Evolutionary conservation across 2,329 filamentous ascomycete species (phyloP), one percentile per base, ranked within the genome.

Genomic region (Aspergillaceae sp.): DNA sequence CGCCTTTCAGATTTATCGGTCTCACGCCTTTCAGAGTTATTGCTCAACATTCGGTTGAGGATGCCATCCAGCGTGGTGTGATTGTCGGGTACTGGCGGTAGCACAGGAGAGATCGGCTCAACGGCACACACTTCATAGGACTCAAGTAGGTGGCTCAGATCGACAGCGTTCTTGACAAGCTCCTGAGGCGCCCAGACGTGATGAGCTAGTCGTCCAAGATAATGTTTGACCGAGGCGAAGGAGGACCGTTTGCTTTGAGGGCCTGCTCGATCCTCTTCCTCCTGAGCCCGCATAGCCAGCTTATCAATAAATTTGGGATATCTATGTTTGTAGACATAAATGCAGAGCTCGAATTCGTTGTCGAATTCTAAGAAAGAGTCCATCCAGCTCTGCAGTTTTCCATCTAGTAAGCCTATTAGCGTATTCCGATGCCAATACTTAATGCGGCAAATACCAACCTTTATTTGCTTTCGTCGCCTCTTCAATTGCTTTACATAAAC

Each of bases 141-240:
- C 26, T 62, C 54, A 0, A 75, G 54, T 1, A 74, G 35, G 1
- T 59, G 44, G 2, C 49, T 48, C 5, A 75, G 33, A 7, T 49
- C 47, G 3, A 41, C 41, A 2, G 60, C 55, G 43, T 68, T 63
- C 5, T 60, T 51, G 1, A 75, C 42, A 0, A 78, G 59, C 6
- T 66, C 50, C 3, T 62, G 59, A 0, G 65, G 57, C 1, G 68
- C 66, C 7, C 71, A 64, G 2, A 72, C 55, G 43, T 70, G 69
- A 26, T 70, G 57, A n/a, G 68, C 68, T 2, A 78, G 53, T 1
- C 74, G 63, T 2, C 74, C 73, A 5, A 78, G 54, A 32, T 63
- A 61, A 51, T 77, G 75, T 4, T 59, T 56, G 4, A 67, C 58
- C 3, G 41, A 36, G 3, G 50, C 46, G 46, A 71, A 72, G 0